Evolutionary conservation across 225 moss, liverwort and hornwort species (phyloP).

Genomic region (Neckera pumila): DNA sequence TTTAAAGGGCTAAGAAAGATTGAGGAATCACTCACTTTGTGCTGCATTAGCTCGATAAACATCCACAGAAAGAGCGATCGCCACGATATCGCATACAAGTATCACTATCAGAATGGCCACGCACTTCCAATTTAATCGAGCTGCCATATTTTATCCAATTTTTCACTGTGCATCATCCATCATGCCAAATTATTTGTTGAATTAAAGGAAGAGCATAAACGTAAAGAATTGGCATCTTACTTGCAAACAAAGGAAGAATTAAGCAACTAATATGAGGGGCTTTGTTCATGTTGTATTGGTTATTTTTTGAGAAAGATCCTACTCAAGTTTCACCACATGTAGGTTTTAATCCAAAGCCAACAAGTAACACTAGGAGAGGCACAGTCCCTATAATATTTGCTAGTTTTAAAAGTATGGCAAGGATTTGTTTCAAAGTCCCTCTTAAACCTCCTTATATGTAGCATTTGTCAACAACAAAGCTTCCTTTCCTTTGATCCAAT

Average conservation of each 20-base stretch:
- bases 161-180: too few relatives aligned
- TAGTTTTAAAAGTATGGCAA: background rate
- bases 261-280: rapidly evolving
- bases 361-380: background rate
- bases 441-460: background rate
- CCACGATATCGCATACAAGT: rapidly evolving
- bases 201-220: rapidly evolving
- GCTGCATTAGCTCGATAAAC: rapidly evolving
- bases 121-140: rapidly evolving
- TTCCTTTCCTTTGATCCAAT: background rate
- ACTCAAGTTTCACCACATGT: background rate
- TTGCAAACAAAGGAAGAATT: background rate
- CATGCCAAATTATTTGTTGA: background rate
- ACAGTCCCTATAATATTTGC: background rate
- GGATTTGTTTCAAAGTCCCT: background rate
- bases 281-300: background rate
- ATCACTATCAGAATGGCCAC: rapidly evolving
- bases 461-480: background rate
- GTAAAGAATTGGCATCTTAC: rapidly evolving
- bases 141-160: background rate
- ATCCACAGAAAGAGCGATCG: rapidly evolving
- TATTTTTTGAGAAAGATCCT: background rate
- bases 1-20: too few relatives aligned
- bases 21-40: background rate
- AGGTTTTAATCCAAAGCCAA: background rate